phyloP scores from a whole-genome alignment of 805 yeast species.

The Starmerella potacharoeniae region DNA sequence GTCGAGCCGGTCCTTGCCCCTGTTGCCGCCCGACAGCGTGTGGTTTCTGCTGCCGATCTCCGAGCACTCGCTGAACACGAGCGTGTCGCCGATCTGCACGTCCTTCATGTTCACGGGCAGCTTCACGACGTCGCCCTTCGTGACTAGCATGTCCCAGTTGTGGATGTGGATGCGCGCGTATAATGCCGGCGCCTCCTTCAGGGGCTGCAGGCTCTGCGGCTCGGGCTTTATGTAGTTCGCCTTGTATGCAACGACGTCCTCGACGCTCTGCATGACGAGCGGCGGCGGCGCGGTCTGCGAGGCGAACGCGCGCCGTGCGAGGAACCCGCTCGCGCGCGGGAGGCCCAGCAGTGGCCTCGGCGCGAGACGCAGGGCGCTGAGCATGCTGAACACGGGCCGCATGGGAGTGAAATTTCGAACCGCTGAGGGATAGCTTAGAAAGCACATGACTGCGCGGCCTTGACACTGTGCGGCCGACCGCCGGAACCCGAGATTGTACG shows the following conservation, averaged over 20 bases:
- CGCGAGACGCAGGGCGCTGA: neutral
- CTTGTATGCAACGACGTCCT: conserved; percentile 20
- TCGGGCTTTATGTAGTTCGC: conserved; percentile 23
- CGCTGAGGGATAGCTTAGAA: neutral
- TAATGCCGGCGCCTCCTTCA: conserved; percentile 54
- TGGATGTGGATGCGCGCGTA: conserved; percentile 78
- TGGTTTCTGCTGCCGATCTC: conserved; percentile 78
- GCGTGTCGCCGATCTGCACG: conserved; percentile 73
- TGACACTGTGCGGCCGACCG: neutral
- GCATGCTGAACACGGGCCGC: conserved; percentile 3
- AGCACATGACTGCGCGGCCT: neutral
- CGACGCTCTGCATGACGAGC: conserved; percentile 4
- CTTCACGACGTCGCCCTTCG: conserved; percentile 76
- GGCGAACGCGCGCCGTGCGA: neutral
- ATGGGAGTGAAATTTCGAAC: neutral
- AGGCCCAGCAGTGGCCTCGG: neutral
- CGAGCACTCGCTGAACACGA: conserved; percentile 61
- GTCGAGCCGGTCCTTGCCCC: conserved; percentile 33
- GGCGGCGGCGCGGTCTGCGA: neutral
- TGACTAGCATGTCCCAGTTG: conserved; percentile 75
- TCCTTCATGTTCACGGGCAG: conserved; percentile 68
- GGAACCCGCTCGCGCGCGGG: neutral
- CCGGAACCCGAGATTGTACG: no score
- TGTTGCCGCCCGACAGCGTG: conserved; percentile 42
- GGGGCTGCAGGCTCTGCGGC: conserved; percentile 40